Evolutionary conservation across 805 yeast genomes (phyloP), one percentile per base, ranked within the genome.

Genomic region (Ogataea neopini): DNA sequence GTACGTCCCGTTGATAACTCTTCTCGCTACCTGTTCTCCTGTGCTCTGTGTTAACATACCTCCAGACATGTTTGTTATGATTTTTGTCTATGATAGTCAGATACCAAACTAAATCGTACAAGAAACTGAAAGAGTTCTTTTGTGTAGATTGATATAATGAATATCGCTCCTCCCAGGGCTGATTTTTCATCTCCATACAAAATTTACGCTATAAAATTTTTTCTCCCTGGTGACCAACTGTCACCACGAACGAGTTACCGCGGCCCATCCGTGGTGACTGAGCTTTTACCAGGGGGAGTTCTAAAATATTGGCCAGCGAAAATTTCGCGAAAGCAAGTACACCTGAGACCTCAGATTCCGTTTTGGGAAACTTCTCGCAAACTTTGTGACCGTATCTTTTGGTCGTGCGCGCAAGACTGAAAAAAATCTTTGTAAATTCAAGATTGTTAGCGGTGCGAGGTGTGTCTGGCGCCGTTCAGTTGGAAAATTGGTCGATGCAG

Each of bases 11-110:
- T 19, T 44, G 39, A 6, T 8, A 13, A 14, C 38, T 32, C 30
- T 28, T 14, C 14, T 25, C 32, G 23, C 11, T 13, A 18, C 22
- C 33, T 19, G 11, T 18, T 11, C 29, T 14, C 4, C 30, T 39
- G 25, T 42, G 22, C 9, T 34, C 20, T 17, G 19, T 41, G 23
- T 30, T 34, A 17, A 53, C 60, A 43, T 57, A 56, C 59, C 59
- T 53, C 57, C 60, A 59, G 64, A 60, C 64, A 60, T 60, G 56
- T 43, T 56, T 51, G 42, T 39, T 13, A 26, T 39, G 33, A 39
- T 39, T 39, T 29, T 36, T 39, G 30, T 39, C 42, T 39, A 39
- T 39, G 42, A 18, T 39, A 39, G 42, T 39, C 33, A 39, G 42
- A 25, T 39, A 39, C 15, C 29, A 37, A 28, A 19, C 15, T 39